Evolutionary conservation across 2,329 filamentous ascomycete species (phyloP).

Genomic region (Cladophialophora chaetospira): DNA sequence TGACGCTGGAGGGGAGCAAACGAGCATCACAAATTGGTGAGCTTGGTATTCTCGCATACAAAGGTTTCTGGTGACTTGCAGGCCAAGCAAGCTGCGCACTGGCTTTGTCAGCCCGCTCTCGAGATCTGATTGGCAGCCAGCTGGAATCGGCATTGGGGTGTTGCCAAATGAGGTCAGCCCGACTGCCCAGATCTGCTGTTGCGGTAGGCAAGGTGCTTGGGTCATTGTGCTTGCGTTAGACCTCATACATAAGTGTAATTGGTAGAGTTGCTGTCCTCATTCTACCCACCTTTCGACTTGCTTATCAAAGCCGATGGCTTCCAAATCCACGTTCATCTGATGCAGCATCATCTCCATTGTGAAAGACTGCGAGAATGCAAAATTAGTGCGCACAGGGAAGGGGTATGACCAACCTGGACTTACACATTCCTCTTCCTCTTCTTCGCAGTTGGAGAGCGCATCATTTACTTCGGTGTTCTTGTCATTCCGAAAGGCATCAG

Average conservation of each 20-base stretch:
- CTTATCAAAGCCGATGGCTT: conserved; percentile 65
- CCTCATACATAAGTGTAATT: not conserved
- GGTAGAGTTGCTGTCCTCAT: conserved; percentile 31
- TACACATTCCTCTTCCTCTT: conserved; percentile 34
- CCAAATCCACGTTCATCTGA: conserved; percentile 63
- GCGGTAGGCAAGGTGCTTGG: no score
- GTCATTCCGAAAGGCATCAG: no score
- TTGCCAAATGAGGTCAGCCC: conserved; percentile 9
- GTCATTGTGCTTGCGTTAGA: not conserved
- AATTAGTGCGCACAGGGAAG: conserved; percentile 28
- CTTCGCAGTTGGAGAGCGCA: not conserved
- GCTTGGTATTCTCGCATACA: not conserved
- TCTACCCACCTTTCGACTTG: conserved; percentile 59
- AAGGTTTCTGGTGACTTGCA: not conserved
- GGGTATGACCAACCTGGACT: conserved; percentile 22
- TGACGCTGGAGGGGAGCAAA: not conserved
- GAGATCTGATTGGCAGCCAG: conserved; percentile 1
- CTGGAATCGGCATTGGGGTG: conserved; percentile 10
- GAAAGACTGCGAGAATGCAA: conserved; percentile 53
- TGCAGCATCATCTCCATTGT: conserved; percentile 71
- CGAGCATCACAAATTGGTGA: not conserved
- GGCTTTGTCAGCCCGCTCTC: conserved; percentile 7
- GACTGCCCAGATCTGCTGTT: not conserved
- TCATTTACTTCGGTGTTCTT: no score
- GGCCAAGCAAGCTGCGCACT: not conserved